phyloP scores from a whole-genome alignment of 176 grass and related monocot genomes.

The Oryza glaberrima region DNA sequence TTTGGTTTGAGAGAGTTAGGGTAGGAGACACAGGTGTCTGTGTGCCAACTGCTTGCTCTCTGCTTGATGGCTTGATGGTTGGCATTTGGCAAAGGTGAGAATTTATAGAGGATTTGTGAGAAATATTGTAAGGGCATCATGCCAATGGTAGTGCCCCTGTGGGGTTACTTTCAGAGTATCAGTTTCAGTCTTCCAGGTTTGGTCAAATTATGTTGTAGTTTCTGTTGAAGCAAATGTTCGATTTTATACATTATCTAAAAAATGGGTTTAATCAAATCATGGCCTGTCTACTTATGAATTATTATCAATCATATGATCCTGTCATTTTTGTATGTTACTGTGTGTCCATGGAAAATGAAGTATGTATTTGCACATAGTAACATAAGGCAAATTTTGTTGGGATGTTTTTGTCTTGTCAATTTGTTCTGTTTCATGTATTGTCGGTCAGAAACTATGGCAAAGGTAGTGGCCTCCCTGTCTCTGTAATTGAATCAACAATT shows the following conservation, averaged over 20 bases:
- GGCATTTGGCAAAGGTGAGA: constrained; percentile 36
- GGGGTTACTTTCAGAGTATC: constrained; percentile 38
- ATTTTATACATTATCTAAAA: too few relatives aligned
- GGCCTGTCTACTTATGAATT: too few relatives aligned
- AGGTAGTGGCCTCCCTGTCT: neutral
- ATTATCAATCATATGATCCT: neutral
- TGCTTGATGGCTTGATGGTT: constrained; percentile 41
- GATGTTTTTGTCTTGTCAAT: constrained; percentile 46
- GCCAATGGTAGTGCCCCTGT: neutral
- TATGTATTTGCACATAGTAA: neutral
- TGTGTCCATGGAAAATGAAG: constrained; percentile 27
- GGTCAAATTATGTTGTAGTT: constrained; percentile 30
- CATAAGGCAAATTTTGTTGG: constrained; percentile 35
- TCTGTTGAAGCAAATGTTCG: too few relatives aligned
- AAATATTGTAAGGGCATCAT: constrained; percentile 18
- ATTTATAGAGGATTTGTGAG: constrained; percentile 62
- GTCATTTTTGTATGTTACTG: neutral
- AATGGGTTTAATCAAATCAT: too few relatives aligned
- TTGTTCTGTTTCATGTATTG: constrained; percentile 31
- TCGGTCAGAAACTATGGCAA: neutral
- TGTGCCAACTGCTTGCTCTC: constrained; percentile 37
- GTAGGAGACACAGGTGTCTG: constrained; percentile 44
- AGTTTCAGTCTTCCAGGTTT: constrained; percentile 18
- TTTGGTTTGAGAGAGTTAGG: constrained; percentile 20
- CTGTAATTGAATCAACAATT: constrained; percentile 14